Base-by-base conservation (phyloP, 441 rosid genomes). In the Arabidopsis lyrata region DNA sequence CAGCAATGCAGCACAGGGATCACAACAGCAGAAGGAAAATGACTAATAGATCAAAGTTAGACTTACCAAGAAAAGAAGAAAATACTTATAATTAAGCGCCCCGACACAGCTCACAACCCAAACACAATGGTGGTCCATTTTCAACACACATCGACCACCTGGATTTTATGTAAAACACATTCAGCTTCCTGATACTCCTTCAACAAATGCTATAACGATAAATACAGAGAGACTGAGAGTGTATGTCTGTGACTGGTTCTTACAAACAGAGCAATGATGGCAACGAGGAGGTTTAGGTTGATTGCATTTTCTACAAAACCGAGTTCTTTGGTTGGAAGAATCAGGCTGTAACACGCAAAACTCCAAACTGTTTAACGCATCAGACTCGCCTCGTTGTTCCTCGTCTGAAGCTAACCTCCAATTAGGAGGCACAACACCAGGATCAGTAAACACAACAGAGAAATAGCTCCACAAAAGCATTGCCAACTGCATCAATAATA, bases 101-200 rank as follows among this genome's bases (percentile, higher is more conserved):
- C 98, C 98, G 3, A 91, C 95, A 80, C 96, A 91, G 62, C 91
- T 93, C 61, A 93, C 96, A 14, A 93, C 98, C 98, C 98, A 93
- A 22, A 93, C 93, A 60, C 98, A 93, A 52, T 91, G 98, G 68
- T 90, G 97, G 58, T 93, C 95, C 97, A 93, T 90, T 81, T 91
- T 93, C 79, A 90, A 80, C 73, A 91, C 85, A 69, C 97, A 93
- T 70, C 97, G 80, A 35, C 89, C 87, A 76, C 98, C 98, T 93
- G 73, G 44, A 80, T 74, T 6, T 38, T 53, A 36, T 15, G 63
- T 15, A 45, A 63, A 75, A 2, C 67, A 62, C 13, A 50, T 32
- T 53, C 63, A 75, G 24, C 36, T 34, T 34, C 36, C 36, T 34
- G 36, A 34, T 34, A 4, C 70, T 60, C 27, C 22, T 50, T 16